Conservation (phyloP, 345 rosid genomes). For the Schrenkiella parvula region DNA sequence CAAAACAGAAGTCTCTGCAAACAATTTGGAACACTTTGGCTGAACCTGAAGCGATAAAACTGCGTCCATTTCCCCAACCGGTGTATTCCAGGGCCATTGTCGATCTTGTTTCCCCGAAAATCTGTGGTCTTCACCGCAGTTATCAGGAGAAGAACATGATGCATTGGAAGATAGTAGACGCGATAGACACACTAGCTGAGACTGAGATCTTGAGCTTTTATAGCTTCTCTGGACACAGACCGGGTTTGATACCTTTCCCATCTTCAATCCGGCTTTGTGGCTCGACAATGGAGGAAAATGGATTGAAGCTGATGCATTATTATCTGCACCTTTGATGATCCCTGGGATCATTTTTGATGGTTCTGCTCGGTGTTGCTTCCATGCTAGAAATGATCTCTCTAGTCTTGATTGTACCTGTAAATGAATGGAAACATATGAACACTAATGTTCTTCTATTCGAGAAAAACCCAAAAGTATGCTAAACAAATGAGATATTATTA, state of each 20-base stretch:
- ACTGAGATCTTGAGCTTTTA: constrained; percentile 38
- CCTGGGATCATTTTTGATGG: constrained; percentile 26
- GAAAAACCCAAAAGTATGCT: neutral
- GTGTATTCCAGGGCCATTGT: constrained; percentile 38
- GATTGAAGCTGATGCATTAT: constrained; percentile 30
- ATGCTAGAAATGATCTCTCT: constrained; percentile 43
- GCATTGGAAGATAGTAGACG: constrained; percentile 29
- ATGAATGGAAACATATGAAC: neutral
- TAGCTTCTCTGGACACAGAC: constrained; percentile 24
- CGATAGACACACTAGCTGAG: constrained; percentile 47
- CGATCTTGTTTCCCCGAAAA: constrained; percentile 11
- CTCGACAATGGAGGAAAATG: constrained; percentile 31
- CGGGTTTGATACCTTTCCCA: constrained; percentile 20
- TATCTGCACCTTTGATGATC: constrained; percentile 14
- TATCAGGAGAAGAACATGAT: constrained; percentile 13
- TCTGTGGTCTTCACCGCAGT: constrained; percentile 14
- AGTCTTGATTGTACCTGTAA: constrained; percentile 61
- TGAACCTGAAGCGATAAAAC: constrained; percentile 55
- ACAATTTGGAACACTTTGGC: constrained; percentile 26
- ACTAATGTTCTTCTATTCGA: neutral
- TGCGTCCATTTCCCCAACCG: constrained; percentile 40
- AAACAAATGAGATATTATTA: constrained; percentile 35
- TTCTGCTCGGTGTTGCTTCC: constrained; percentile 44
- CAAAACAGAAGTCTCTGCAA: constrained; percentile 10
- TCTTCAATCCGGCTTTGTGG: constrained; percentile 42